Conservation (phyloP, 169 alveolate genomes). For the Sarcocystis neurona region DNA sequence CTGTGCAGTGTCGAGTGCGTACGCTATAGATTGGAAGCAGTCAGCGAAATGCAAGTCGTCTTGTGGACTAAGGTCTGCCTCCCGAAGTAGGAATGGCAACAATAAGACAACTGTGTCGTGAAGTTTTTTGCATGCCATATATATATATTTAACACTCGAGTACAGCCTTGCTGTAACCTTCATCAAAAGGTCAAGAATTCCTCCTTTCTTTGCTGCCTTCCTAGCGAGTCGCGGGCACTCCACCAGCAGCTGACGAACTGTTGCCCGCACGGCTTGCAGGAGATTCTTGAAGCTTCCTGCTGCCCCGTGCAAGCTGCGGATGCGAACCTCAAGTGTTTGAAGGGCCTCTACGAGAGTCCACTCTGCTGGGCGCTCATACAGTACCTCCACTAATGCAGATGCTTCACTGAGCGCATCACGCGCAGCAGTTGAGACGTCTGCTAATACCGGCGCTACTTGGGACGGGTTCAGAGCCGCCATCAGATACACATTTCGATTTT, state of each 20-base stretch:
- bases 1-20: not conserved
- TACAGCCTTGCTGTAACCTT: slow-evolving; percentile 2
- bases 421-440: not conserved
- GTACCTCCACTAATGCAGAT: not conserved
- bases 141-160: not conserved
- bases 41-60: slow-evolving; percentile 1
- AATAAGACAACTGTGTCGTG: not conserved
- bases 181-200: not conserved
- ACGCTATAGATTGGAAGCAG: not conserved
- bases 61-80: not conserved
- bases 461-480: too few relatives aligned
- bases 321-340: not conserved
- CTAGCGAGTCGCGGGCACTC: not conserved
- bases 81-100: not conserved
- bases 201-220: not conserved
- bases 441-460: too few relatives aligned
- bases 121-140: not conserved
- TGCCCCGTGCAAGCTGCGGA: not conserved
- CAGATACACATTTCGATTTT: too few relatives aligned
- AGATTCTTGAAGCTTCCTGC: not conserved
- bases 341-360: not conserved
- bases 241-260: not conserved
- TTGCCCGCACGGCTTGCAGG: slow-evolving; percentile 7
- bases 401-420: slow-evolving; percentile 5
- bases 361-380: not conserved